Evolutionary conservation across 805 yeast species (phyloP).

Genomic region (Candida easanensis): DNA sequence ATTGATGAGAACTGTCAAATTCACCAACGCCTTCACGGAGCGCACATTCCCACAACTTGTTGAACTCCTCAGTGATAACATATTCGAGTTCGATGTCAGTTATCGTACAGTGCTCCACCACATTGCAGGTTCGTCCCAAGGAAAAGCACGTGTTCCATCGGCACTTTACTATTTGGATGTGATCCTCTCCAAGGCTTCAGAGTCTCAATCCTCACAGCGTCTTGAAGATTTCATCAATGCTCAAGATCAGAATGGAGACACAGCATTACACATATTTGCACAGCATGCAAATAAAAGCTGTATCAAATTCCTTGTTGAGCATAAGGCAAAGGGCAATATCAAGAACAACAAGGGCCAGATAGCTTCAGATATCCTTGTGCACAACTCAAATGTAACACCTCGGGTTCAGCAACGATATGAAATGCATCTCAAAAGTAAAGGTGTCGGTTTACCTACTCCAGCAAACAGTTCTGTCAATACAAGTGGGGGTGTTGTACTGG

Average conservation of each 20-base stretch:
- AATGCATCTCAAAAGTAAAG: constrained; percentile 18
- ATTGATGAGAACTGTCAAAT: constrained; percentile 76
- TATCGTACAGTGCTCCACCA: constrained; percentile 85
- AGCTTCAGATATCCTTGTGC: constrained; percentile 28
- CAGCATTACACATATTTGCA: constrained; percentile 74
- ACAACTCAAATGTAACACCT: constrained; percentile 24
- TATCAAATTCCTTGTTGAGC: constrained; percentile 45
- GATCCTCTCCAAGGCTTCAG: constrained; percentile 68
- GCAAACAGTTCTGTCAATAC: constrained; percentile 3
- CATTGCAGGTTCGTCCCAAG: constrained; percentile 66
- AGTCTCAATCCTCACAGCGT: constrained; percentile 58
- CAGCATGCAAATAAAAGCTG: constrained; percentile 53
- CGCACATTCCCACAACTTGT: constrained; percentile 77
- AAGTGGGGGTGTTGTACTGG: constrained; percentile 13
- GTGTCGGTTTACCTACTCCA: constrained; percentile 8
- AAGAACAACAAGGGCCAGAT: constrained; percentile 33
- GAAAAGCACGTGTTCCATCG: constrained; percentile 69
- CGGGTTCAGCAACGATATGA: constrained; percentile 25
- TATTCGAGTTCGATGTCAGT: constrained; percentile 72
- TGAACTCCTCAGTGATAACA: constrained; percentile 70
- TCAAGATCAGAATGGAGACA: constrained; percentile 75
- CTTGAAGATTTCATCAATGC: constrained; percentile 58
- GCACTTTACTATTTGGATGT: constrained; percentile 81
- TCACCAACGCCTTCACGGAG: constrained; percentile 82
- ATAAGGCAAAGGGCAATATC: constrained; percentile 45